Conservation (phyloP, 2,329 filamentous ascomycete species). For the Neopestalotiopsis clavispora region DNA sequence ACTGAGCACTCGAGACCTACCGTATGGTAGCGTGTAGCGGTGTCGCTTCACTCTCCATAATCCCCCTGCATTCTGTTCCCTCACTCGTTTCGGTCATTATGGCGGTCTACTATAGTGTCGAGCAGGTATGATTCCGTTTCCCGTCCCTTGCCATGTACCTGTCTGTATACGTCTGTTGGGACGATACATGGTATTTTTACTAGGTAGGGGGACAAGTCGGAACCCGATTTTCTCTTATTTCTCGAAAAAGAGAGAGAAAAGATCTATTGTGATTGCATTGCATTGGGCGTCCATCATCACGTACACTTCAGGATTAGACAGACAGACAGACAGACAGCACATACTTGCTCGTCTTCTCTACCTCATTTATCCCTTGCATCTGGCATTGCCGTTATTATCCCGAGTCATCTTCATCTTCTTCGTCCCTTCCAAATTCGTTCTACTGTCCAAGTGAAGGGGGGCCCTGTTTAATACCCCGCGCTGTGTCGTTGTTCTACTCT, state of each 20-base stretch:
- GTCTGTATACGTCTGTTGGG: too few relatives aligned
- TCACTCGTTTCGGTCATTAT: too few relatives aligned
- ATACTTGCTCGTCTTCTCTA: background rate
- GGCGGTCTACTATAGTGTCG: too few relatives aligned
- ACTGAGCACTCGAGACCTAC: background rate
- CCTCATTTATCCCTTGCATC: background rate
- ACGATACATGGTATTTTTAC: too few relatives aligned
- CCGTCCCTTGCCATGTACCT: too few relatives aligned
- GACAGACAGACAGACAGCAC: background rate
- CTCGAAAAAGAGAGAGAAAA: too few relatives aligned
- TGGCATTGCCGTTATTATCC: background rate
- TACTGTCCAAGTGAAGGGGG: background rate
- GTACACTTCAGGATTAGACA: background rate
- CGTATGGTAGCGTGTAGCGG: slow-evolving; percentile 8
- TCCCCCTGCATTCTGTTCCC: too few relatives aligned
- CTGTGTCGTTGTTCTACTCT: background rate
- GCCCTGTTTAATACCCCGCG: slow-evolving; percentile 4
- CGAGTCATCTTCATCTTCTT: background rate
- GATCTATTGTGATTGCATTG: background rate
- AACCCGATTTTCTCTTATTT: too few relatives aligned
- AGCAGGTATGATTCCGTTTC: too few relatives aligned
- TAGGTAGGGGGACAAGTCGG: too few relatives aligned
- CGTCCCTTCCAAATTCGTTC: background rate
- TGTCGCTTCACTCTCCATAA: background rate
- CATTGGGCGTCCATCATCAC: background rate